Conservation (phyloP, 805 yeast genomes). For the Lachancea cidri region DNA sequence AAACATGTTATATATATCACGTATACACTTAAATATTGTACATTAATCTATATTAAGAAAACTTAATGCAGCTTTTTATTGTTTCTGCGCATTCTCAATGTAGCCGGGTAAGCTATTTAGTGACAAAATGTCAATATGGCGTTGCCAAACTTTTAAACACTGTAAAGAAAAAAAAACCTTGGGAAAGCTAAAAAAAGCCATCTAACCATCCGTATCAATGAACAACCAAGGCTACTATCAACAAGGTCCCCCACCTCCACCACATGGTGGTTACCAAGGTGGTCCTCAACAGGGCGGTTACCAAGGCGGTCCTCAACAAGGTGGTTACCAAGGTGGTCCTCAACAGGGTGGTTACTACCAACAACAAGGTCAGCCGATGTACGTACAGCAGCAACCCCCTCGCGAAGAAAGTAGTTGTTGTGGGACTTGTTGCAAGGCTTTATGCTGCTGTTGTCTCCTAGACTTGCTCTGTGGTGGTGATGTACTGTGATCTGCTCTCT, state of each 20-base stretch:
- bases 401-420: slow-evolving; percentile 25
- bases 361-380: slow-evolving; percentile 28
- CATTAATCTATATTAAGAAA: too few species aligned
- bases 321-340: slow-evolving; percentile 21
- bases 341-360: slow-evolving; percentile 28
- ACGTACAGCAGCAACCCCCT: slow-evolving; percentile 28
- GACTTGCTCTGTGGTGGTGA: slow-evolving; percentile 27
- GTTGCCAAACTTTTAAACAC: neutral
- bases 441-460: slow-evolving; percentile 31
- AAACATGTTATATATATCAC: too few species aligned
- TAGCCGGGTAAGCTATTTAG: too few species aligned
- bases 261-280: slow-evolving; percentile 24
- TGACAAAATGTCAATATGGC: too few species aligned
- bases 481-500: too few species aligned
- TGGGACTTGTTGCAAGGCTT: slow-evolving; percentile 25
- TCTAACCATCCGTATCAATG: too few species aligned
- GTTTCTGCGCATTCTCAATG: too few species aligned
- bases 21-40: too few species aligned
- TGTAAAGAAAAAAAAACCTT: neutral
- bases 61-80: too few species aligned
- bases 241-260: slow-evolving; percentile 21
- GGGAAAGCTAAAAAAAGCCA: neutral
- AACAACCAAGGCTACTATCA: slow-evolving; percentile 23
- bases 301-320: slow-evolving; percentile 22
- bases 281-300: slow-evolving; percentile 26